Conservation (phyloP, 1,284 basidiomycete genomes). For the Pyrrhoderma noxium region DNA sequence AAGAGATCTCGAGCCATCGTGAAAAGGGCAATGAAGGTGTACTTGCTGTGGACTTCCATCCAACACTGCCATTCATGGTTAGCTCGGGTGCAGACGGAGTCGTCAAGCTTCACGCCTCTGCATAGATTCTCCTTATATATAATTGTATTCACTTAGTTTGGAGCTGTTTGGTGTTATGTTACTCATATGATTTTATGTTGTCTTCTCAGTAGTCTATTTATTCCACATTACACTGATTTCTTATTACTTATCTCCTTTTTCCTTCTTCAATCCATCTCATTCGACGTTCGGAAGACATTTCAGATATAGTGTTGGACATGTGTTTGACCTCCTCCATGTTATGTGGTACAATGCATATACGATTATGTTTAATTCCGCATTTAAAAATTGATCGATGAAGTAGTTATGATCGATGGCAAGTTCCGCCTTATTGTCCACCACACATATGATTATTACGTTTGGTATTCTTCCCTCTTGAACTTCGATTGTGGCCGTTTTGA, state of each 20-base stretch:
- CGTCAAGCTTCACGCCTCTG: conserved; percentile 82
- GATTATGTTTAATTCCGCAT: not conserved
- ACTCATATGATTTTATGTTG: conserved; percentile 12
- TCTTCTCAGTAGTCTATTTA: conserved; percentile 11
- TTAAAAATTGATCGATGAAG: not conserved
- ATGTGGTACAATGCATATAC: conserved; percentile 14
- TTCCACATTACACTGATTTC: conserved; percentile 9
- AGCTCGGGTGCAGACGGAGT: conserved; percentile 95
- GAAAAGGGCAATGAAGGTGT: conserved; percentile 89
- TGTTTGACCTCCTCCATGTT: not conserved
- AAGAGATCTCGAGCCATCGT: conserved; percentile 85
- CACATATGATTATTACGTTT: no score
- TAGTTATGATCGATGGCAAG: not conserved
- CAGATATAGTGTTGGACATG: conserved; percentile 6
- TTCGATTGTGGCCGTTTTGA: no score
- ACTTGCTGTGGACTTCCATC: conserved; percentile 80
- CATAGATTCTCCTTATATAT: conserved; percentile 32
- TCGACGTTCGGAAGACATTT: conserved; percentile 12
- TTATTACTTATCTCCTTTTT: conserved; percentile 2
- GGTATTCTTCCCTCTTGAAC: no score
- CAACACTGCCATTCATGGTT: conserved; percentile 80
- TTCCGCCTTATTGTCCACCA: no score
- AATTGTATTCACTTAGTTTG: not conserved
- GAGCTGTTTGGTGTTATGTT: conserved; percentile 20
- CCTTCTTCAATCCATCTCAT: not conserved